Percentiles rank a stretch among this genome's conserved stretches.
Evolutionary conservation across 148 eudicot species (phyloP).

Genomic region (Rhododendron vialii): DNA sequence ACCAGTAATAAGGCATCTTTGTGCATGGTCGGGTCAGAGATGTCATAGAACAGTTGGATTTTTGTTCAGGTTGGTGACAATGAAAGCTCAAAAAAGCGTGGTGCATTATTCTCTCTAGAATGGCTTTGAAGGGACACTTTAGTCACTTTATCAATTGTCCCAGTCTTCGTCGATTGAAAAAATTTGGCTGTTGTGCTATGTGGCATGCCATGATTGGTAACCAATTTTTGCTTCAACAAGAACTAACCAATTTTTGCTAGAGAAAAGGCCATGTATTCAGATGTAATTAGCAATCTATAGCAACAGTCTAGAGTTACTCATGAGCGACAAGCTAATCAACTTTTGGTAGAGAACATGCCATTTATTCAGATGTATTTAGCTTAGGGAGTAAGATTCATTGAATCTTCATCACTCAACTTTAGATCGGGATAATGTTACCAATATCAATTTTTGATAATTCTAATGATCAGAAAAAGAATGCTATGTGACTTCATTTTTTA

Average conservation of each 20-base stretch:
- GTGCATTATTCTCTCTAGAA: not conserved
- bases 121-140: not conserved
- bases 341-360: not conserved
- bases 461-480: no score
- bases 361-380: not conserved
- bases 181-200: not conserved
- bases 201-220: not conserved
- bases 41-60: not conserved
- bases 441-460: not conserved
- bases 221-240: not conserved
- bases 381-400: not conserved
- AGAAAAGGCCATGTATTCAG: not conserved
- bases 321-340: not conserved
- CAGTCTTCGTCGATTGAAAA: not conserved
- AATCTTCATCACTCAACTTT: not conserved
- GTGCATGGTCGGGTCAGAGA: not conserved
- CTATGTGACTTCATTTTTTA: not conserved
- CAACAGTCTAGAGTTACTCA: not conserved
- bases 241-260: not conserved
- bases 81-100: not conserved
- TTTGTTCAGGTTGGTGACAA: conserved; percentile 1
- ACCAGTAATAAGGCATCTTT: not conserved
- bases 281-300: not conserved
- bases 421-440: not conserved
- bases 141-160: not conserved